Conservation (phyloP, 441 rosid species). For the Pelargonium fulgidum region DNA sequence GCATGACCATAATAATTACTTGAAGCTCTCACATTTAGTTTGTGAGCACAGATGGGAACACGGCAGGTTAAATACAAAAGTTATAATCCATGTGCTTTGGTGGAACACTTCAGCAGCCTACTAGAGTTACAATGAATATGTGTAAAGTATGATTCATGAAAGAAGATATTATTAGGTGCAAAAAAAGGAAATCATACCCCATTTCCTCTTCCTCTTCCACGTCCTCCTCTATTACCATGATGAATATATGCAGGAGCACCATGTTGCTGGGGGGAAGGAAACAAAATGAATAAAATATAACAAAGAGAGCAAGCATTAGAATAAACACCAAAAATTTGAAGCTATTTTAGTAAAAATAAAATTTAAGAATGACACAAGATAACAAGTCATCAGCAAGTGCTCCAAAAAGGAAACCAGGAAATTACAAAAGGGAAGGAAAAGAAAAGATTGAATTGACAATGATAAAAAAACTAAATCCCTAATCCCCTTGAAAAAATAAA, state of each 20-base stretch:
- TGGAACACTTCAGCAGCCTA: neutral
- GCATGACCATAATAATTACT: neutral
- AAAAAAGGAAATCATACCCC: conserved; percentile 1
- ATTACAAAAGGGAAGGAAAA: conserved; percentile 1
- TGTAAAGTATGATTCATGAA: neutral
- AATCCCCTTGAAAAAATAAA: too few species aligned
- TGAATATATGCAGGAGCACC: conserved; percentile 8
- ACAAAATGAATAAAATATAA: neutral
- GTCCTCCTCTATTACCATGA: neutral
- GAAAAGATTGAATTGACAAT: neutral
- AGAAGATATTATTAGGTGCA: conserved; percentile 1
- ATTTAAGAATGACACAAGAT: neutral
- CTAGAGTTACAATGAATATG: neutral
- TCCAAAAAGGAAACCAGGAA: neutral
- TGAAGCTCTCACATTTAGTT: neutral
- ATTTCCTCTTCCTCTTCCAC: conserved; percentile 11
- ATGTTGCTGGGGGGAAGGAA: conserved; percentile 9
- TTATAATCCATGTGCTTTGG: neutral
- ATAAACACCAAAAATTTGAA: neutral
- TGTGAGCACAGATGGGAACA: neutral
- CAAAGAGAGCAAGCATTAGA: neutral
- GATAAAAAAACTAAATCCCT: neutral
- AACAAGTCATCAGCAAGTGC: neutral
- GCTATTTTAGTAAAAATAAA: neutral
- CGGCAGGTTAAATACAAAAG: neutral